A percentile compares a stretch with the other conserved stretches of the same genome.
phyloP scores from a whole-genome alignment of 1,139 yeast genomes.

The Debaryomyces sp. region DNA sequence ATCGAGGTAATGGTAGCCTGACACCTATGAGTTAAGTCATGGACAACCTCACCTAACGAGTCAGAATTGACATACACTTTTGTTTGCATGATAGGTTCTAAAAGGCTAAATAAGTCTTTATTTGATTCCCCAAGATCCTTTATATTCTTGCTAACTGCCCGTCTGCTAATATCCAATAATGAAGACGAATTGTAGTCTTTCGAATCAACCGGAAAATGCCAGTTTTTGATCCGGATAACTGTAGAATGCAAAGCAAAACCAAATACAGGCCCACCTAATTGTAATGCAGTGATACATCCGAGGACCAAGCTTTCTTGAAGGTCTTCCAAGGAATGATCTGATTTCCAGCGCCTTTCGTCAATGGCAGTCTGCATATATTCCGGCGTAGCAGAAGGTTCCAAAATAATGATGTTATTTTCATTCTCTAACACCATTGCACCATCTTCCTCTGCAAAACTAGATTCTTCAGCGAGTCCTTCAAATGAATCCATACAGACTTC shows the following conservation, averaged over 20 bases:
- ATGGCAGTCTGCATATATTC: conserved; percentile 27
- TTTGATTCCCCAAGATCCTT: conserved; percentile 24
- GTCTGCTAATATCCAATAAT: conserved; percentile 35
- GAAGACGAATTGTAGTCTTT: conserved; percentile 27
- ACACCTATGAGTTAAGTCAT: conserved; percentile 69
- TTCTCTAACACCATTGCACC: conserved; percentile 39
- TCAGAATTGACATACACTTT: conserved; percentile 68
- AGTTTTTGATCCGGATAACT: conserved; percentile 50
- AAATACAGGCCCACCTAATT: conserved; percentile 72
- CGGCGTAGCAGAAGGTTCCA: conserved; percentile 34
- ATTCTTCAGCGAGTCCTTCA: conserved; percentile 45
- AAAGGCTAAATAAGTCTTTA: conserved; percentile 46
- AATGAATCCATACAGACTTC: conserved; percentile 54
- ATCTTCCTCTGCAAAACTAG: conserved; percentile 38
- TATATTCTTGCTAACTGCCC: conserved; percentile 38
- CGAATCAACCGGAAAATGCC: conserved; percentile 61
- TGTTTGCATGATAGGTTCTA: conserved; percentile 89
- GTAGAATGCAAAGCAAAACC: conserved; percentile 69
- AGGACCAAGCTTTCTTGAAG: conserved; percentile 56
- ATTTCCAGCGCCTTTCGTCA: conserved; percentile 53
- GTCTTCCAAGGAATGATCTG: conserved; percentile 48
- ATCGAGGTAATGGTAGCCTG: conserved; percentile 70
- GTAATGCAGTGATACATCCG: conserved; percentile 72
- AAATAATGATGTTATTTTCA: conserved; percentile 40
- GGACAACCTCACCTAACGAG: conserved; percentile 80